Conservation (phyloP, 1,284 basidiomycete genomes). For the Xerocomus minutiporus region DNA sequence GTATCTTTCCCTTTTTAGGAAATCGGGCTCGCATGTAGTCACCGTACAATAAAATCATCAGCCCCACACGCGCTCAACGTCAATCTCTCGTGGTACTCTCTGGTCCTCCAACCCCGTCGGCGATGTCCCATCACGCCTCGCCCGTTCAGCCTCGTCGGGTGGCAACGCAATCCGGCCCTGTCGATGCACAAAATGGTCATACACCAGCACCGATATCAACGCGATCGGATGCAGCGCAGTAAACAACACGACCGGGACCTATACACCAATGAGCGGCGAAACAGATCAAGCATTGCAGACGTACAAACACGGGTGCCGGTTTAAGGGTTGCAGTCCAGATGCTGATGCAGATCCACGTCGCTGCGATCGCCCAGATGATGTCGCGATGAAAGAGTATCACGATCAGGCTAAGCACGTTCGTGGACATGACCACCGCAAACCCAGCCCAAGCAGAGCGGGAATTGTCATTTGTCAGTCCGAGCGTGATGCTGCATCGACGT, state of each 20-base stretch:
- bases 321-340: constrained; percentile 60
- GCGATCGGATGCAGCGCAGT: constrained; percentile 57
- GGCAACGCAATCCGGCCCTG: constrained; percentile 43
- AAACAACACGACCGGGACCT: constrained; percentile 58
- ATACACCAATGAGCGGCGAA: neutral
- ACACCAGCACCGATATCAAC: constrained; percentile 41
- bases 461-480: constrained; percentile 45
- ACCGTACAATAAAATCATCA: neutral
- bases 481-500: constrained; percentile 44
- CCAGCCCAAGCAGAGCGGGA: constrained; percentile 54
- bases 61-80: constrained; percentile 26
- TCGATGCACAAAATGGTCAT: constrained; percentile 32
- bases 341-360: constrained; percentile 64
- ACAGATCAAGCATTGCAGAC: constrained; percentile 24
- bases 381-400: constrained; percentile 55
- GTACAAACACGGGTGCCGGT: constrained; percentile 56
- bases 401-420: constrained; percentile 56
- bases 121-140: neutral
- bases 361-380: constrained; percentile 66
- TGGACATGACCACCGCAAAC: constrained; percentile 54
- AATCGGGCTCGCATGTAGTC: neutral
- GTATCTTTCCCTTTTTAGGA: constrained; percentile 4
- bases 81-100: constrained; percentile 33
- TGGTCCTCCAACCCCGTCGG: neutral
- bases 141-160: constrained; percentile 26